A percentile compares a stretch with the other conserved stretches of the same genome.
These are phyloP conservation scores for Kuraishia hungarica DNA, from an alignment of 805 yeast species.

Conservation along the genomic window DNA sequence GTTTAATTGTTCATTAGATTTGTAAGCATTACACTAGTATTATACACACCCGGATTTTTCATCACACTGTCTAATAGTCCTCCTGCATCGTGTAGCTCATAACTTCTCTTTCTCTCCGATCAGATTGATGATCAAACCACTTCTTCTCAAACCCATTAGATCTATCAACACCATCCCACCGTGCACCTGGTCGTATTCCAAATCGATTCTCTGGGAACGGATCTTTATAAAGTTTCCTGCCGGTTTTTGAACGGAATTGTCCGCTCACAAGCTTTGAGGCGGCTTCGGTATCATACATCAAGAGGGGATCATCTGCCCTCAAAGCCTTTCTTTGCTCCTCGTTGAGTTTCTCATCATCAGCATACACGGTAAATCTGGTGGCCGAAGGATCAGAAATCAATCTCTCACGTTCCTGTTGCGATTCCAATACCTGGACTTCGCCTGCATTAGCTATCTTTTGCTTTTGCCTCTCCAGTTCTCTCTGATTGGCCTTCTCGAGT, in stretches of 20 bases:
- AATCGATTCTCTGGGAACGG: constrained; percentile 63
- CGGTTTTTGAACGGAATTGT: constrained; percentile 24
- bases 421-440: constrained; percentile 27
- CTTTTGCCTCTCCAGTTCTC: constrained; percentile 18
- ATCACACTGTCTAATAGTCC: constrained; percentile 18
- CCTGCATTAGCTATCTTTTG: constrained; percentile 26
- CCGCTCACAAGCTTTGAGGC: constrained; percentile 10
- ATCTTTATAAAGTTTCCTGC: constrained; percentile 50
- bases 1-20: too few relatives aligned
- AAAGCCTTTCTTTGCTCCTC: constrained; percentile 21
- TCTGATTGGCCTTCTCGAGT: constrained; percentile 5
- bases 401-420: constrained; percentile 24
- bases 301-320: constrained; percentile 59
- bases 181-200: constrained; percentile 63
- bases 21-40: not conserved
- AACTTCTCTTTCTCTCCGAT: constrained; percentile 20
- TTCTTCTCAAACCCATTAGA: constrained; percentile 78
- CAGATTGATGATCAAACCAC: constrained; percentile 39
- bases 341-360: constrained; percentile 31
- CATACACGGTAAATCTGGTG: constrained; percentile 19
- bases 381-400: constrained; percentile 17
- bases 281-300: constrained; percentile 28
- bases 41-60: not conserved
- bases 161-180: constrained; percentile 92
- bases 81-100: constrained; percentile 28